Evolutionary conservation across 306 rosid genomes (phyloP), one percentile per base, ranked within the genome.

Genomic region (Corylus americana): DNA sequence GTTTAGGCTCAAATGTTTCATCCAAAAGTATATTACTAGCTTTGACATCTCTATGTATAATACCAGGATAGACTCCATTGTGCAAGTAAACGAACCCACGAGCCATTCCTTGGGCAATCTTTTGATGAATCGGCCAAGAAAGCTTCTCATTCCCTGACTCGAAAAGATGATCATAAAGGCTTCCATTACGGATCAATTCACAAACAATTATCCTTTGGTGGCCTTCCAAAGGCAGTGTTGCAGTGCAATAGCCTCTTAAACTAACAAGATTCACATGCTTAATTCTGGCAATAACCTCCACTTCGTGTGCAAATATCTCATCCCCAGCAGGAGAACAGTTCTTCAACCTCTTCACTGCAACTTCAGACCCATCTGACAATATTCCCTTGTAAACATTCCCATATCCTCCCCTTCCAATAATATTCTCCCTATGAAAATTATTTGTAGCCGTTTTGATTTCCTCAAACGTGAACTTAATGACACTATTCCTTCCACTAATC

Each of bases 291-390:
- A 79, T 73, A 17, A 73, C 58, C 50, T 79, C 78, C 66, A 73
- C 77, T 69, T 79, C 83, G 22, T 79, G 78, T 11, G 73, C 64
- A 53, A 73, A 79, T 47, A 39, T 62, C 13, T 62, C 77, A 22
- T 63, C 78, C 44, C 73, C 57, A 1, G 71, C 42, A 25, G 37
- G 70, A 22, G 76, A 78, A 18, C 42, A 57, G 48, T 78, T 70
- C 76, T 78, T 78, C 71, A 78, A 78, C 53, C 81, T 78, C 70
- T 78, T 70, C 58, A 78, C 44, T 9, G 71, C 81, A 16, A 78
- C 81, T 78, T 78, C 71, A 27, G 76, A 70, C 75, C 71, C 81
- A 45, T 78, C 81, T 25, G 22, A 25, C 27, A 78, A 55, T 57
- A 31, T 27, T 14, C 81, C 81, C 55, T 55, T 70, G 18, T 42